Conservation (phyloP, 345 rosid genomes). For the Moricandia arvensis region DNA sequence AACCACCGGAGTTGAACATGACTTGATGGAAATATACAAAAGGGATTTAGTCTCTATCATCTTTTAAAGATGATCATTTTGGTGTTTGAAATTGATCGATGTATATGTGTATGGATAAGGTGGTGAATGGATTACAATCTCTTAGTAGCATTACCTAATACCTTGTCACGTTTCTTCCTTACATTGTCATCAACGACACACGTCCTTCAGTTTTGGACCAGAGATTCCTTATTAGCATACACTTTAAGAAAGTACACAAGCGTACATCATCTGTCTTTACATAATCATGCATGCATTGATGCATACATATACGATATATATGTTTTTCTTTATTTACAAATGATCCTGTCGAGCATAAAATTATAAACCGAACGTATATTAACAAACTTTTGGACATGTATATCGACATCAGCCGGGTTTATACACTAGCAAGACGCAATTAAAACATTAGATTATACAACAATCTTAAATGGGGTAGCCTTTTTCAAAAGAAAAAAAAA, state of each 20-base stretch:
- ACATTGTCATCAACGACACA: conserved; percentile 33
- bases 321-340: neutral
- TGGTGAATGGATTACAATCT: no score
- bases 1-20: no score
- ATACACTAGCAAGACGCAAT: neutral
- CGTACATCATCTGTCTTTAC: neutral
- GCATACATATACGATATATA: no score
- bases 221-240: conserved; percentile 17
- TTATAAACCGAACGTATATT: neutral
- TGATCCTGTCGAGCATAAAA: neutral
- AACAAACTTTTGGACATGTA: neutral
- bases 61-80: neutral
- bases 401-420: neutral
- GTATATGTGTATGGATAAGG: neutral
- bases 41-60: conserved; percentile 13
- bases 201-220: conserved; percentile 23
- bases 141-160: no score
- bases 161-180: conserved; percentile 37
- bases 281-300: no score
- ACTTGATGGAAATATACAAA: neutral
- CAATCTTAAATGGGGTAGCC: no score
- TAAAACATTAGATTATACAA: no score
- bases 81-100: conserved; percentile 11
- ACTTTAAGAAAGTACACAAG: conserved; percentile 23
- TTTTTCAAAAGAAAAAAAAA: no score